phyloP scores from a whole-genome alignment of 2,329 filamentous ascomycete species.

The Metarhizium guizhouense region DNA sequence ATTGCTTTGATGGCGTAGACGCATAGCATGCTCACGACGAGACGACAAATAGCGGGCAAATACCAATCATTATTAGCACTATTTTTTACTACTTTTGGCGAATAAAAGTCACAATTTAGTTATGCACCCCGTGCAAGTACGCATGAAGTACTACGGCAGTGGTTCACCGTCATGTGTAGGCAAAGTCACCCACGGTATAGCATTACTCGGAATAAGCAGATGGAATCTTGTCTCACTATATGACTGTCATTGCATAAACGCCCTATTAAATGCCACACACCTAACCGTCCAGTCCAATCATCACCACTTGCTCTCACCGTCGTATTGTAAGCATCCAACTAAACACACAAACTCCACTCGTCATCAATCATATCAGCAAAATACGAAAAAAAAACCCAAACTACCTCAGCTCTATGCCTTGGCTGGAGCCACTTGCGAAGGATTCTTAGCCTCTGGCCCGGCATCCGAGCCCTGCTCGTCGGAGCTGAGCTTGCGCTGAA shows the following conservation, averaged over 20 bases:
- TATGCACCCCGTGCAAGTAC: too few species aligned
- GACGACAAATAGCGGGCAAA: background rate
- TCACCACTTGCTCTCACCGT: background rate
- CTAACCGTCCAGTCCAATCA: background rate
- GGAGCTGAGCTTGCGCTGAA: slow-evolving; percentile 10
- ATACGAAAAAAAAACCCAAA: background rate
- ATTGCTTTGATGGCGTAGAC: slow-evolving; percentile 40
- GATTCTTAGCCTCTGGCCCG: background rate
- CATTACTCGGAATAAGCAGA: background rate
- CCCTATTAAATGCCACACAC: background rate
- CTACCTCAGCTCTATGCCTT: background rate
- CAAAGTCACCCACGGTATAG: background rate
- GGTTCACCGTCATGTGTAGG: too few species aligned
- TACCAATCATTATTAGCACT: too few species aligned
- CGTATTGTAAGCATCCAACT: background rate
- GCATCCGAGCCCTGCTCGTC: slow-evolving; percentile 11
- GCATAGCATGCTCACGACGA: background rate
- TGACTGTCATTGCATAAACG: background rate
- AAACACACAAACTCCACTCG: background rate
- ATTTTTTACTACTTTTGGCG: too few species aligned
- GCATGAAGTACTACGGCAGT: too few species aligned
- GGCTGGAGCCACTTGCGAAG: background rate
- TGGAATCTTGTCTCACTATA: background rate
- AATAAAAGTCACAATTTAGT: too few species aligned
- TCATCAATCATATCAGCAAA: background rate